phyloP scores from a whole-genome alignment of 257 asterid genomes.

The Capsicum rhomboideum region DNA sequence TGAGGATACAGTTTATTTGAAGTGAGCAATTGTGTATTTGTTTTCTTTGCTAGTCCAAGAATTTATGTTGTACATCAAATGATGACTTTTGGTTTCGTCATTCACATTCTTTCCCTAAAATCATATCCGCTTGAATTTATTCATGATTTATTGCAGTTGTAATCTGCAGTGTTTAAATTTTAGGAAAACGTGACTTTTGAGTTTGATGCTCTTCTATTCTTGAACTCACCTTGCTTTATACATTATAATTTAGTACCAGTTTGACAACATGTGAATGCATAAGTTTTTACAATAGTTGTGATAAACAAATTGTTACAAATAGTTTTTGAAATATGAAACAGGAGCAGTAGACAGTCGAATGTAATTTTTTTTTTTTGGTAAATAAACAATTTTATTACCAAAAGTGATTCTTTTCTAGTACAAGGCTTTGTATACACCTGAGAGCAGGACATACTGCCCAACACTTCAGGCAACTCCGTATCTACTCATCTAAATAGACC shows the following conservation, averaged over 20 bases:
- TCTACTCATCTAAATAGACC: no score
- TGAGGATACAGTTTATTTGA: conserved; percentile 11
- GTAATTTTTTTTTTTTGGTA: no score
- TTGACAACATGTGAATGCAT: not conserved
- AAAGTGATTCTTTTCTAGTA: no score
- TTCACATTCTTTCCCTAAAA: not conserved
- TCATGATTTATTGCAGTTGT: not conserved
- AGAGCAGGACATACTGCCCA: no score
- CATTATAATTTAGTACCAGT: not conserved
- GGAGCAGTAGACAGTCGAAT: no score
- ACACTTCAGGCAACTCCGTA: no score
- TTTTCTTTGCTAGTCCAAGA: not conserved
- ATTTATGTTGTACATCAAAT: not conserved
- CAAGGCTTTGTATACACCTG: no score
- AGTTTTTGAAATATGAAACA: no score
- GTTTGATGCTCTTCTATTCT: not conserved
- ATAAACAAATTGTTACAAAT: no score
- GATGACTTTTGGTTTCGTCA: not conserved
- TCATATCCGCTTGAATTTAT: not conserved
- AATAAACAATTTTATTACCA: no score
- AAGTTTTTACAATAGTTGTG: not conserved
- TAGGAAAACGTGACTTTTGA: not conserved
- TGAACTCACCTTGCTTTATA: not conserved
- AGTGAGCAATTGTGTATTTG: not conserved
- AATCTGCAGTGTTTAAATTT: not conserved